Percentiles rank a stretch among this genome's conserved stretches.
Conservation (phyloP, 2,329 filamentous ascomycete species). For the Phialophora chinensis region DNA sequence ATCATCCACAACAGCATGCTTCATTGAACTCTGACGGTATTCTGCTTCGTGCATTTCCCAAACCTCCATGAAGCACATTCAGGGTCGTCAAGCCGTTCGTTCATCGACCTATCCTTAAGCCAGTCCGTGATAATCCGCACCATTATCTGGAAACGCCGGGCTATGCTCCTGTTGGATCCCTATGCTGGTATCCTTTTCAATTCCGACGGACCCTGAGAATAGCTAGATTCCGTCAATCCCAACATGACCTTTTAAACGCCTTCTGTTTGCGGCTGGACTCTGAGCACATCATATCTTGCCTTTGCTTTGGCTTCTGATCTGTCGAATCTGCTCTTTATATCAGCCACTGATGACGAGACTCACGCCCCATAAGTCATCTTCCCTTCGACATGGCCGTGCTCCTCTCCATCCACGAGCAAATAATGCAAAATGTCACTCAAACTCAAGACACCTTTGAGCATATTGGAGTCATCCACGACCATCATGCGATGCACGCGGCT, state of each 20-base stretch:
- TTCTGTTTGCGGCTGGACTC: not conserved
- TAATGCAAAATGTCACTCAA: conserved; percentile 97
- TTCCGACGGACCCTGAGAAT: not conserved
- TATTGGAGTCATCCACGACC: conserved; percentile 87
- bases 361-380: conserved; percentile 10
- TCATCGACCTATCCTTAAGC: not conserved
- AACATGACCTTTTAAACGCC: not conserved
- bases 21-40: not conserved
- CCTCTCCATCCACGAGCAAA: conserved; percentile 76
- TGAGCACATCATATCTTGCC: not conserved
- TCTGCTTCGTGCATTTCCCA: not conserved
- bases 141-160: not conserved
- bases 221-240: not conserved
- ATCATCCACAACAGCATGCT: not conserved
- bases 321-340: not conserved
- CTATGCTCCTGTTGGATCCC: conserved; percentile 1
- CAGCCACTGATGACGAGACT: not conserved
- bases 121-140: not conserved
- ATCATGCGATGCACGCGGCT: conserved; percentile 92
- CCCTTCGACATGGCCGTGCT: conserved; percentile 20
- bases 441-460: conserved; percentile 86
- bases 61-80: not conserved
- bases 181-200: not conserved
- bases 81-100: not conserved
- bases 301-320: not conserved